Evolutionary conservation across 2,329 filamentous ascomycete species (phyloP).

Genomic region (Incumbomyces lentus): DNA sequence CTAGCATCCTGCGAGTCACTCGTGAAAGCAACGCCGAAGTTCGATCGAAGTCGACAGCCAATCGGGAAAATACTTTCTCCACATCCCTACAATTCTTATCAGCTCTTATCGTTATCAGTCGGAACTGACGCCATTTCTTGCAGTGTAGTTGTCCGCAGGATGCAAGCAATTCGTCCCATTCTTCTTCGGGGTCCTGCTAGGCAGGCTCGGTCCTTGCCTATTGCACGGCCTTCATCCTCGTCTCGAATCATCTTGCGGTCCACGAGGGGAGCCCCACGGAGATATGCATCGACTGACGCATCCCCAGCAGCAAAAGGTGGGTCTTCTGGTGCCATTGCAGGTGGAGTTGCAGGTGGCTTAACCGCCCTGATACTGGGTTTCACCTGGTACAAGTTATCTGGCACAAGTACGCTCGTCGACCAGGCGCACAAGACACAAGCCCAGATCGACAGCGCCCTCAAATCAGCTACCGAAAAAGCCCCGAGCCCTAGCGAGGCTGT

Average conservation of each 20-base stretch:
- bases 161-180: constrained; percentile 2
- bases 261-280: constrained; percentile 14
- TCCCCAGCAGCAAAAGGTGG: constrained; percentile 19
- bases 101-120: no score
- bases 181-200: background rate
- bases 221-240: background rate
- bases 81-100: background rate
- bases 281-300: constrained; percentile 23
- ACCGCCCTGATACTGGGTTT: constrained; percentile 40
- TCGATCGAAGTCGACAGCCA: background rate
- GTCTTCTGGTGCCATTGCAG: constrained; percentile 33
- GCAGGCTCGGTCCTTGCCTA: background rate
- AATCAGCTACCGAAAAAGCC: constrained; percentile 51
- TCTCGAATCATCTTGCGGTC: background rate
- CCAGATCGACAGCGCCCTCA: constrained; percentile 50
- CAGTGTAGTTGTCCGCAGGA: background rate
- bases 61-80: background rate
- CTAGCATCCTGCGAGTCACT: background rate
- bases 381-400: constrained; percentile 45
- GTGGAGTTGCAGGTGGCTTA: constrained; percentile 41
- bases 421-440: constrained; percentile 47
- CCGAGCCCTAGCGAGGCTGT: constrained; percentile 59
- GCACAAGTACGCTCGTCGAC: constrained; percentile 38
- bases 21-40: background rate
- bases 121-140: no score